Base-by-base conservation (phyloP, 108 stramenopile genomes). In the Nitzschia palea region DNA sequence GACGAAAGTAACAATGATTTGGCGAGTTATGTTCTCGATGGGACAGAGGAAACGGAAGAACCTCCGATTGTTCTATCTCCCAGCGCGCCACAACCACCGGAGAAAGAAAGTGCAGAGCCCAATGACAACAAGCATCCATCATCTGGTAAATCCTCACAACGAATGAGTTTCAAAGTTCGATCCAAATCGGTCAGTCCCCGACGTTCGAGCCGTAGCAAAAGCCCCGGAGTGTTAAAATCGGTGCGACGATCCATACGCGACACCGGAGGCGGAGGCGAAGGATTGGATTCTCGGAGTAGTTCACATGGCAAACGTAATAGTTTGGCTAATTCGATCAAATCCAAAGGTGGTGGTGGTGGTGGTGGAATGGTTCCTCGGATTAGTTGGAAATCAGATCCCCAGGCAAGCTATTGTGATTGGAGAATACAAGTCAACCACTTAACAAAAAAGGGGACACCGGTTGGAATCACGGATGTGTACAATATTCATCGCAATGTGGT, bases 321-420 rank as follows among this genome's bases (percentile, higher is more conserved):
- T 44, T 44, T 44, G 44, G 20, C 44, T 44, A 44, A 3, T 44
- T 44, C 44, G 44, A 44, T 1, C 20, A 3, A 44, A 44, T 44
- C 17, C 20, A 20, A 20, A 44, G 44, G 20, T 18, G 17, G 18
- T n/a, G n/a, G n/a, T n/a, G n/a, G n/a, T n/a, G n/a, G n/a, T n/a
- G n/a, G n/a, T n/a, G n/a, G n/a, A 1, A 26, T 23, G 25, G 59
- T 44, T 25, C 63, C 59, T 12, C 22, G 55, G 44, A 30, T 76
- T 2, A 76, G 74, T 23, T 76, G 74, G 74, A 68, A 63, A 44
- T 76, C 74, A 6, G 67, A 76, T 51, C 74, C 67, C 4, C 29
- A 63, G 12, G 53, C 50, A 0, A 68, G 67, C 44, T 76, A 56
- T 56, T 68, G 74, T 51, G 74, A 76, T 29, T 76, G 61, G 61